Evolutionary conservation across 2,329 filamentous ascomycete genomes (phyloP).

Genomic region (Trichoderma koningiopsis): DNA sequence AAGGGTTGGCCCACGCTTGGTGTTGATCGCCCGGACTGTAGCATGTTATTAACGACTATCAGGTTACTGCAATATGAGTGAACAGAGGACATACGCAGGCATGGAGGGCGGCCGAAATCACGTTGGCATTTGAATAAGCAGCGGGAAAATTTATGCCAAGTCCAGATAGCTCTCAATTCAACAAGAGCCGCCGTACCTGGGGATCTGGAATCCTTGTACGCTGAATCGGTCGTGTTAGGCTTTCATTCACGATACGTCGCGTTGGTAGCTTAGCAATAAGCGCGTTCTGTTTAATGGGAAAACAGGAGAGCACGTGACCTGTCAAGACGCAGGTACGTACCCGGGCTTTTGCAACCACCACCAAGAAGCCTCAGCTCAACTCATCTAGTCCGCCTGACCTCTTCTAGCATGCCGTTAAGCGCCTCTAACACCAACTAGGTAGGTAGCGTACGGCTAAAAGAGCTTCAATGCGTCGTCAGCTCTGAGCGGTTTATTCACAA

Average conservation of each 20-base stretch:
- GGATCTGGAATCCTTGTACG: neutral
- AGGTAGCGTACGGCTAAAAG: neutral
- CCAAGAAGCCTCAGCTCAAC: neutral
- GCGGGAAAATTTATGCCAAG: neutral
- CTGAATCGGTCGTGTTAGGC: neutral
- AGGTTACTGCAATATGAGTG: conserved; percentile 11
- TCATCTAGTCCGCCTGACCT: conserved; percentile 11
- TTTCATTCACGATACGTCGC: conserved; percentile 18
- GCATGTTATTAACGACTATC: conserved; percentile 28
- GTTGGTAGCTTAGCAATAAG: neutral
- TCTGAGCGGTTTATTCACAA: neutral
- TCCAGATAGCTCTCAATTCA: neutral
- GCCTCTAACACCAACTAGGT: neutral
- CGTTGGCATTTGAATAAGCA: conserved; percentile 30
- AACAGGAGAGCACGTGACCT: conserved; percentile 39
- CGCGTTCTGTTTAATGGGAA: conserved; percentile 25
- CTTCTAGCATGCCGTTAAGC: neutral
- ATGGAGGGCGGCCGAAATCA: conserved; percentile 37
- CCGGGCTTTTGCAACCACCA: neutral
- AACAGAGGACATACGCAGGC: conserved; percentile 46
- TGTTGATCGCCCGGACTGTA: conserved; percentile 69
- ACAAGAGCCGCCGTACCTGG: neutral
- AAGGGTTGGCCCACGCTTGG: conserved; percentile 69
- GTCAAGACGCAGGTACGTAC: neutral
- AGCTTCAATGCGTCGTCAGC: conserved; percentile 12